Evolutionary conservation across 305 asterid genomes (phyloP).

Genomic region (Fraxinus baroniana): DNA sequence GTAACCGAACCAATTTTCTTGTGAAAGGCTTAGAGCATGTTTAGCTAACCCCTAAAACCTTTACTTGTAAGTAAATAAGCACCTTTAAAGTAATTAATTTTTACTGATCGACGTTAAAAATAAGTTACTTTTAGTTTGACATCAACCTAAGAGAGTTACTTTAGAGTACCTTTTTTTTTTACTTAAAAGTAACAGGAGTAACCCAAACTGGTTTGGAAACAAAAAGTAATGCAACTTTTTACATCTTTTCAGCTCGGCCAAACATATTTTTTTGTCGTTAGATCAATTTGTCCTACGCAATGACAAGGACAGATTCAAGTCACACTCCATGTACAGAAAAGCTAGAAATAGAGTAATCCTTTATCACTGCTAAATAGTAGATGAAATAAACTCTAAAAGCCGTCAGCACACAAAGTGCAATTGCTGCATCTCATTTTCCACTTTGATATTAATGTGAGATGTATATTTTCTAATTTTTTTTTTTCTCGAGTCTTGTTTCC

Average conservation of each 20-base stretch:
- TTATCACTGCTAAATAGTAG: not conserved
- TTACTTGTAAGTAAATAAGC: not conserved
- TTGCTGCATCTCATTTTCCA: not conserved
- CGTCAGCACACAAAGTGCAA: not conserved
- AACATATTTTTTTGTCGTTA: too few species aligned
- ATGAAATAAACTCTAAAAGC: not conserved
- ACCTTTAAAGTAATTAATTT: too few species aligned
- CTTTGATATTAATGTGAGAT: not conserved
- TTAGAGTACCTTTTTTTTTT: not conserved
- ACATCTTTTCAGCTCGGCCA: too few species aligned
- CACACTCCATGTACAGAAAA: not conserved
- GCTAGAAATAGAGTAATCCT: not conserved
- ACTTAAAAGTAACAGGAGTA: not conserved
- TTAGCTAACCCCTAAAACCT: too few species aligned
- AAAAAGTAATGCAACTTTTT: too few species aligned
- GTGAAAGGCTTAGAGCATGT: not conserved
- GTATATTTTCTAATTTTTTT: not conserved
- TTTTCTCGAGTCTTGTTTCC: not conserved
- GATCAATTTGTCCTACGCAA: not conserved
- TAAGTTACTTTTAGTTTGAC: too few species aligned
- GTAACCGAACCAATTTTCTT: not conserved
- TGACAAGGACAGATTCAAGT: not conserved
- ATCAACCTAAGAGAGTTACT: not conserved
- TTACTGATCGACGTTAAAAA: not conserved
- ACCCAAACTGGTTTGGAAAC: not conserved